phyloP scores from a whole-genome alignment of 306 rosid species.

The Lagenaria siceraria region DNA sequence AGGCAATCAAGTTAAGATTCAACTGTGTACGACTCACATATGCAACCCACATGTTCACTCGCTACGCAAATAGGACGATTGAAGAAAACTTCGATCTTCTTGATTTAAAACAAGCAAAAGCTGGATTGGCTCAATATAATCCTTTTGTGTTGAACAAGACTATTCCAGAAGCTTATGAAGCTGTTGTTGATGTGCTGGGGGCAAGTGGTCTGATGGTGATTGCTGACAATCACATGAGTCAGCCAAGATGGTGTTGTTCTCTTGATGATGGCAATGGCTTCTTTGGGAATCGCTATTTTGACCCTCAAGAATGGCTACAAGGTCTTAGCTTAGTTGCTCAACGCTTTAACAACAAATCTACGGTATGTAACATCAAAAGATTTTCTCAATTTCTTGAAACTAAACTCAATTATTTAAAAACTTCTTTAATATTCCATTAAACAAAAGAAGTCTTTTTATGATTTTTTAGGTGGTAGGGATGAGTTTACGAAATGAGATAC shows the following conservation, averaged over 20 bases:
- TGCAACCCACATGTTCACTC: not conserved
- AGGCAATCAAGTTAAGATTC: not conserved
- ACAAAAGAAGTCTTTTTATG: not conserved
- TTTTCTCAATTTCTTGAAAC: not conserved
- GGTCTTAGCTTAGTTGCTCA: conserved; percentile 26
- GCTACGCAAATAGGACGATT: not conserved
- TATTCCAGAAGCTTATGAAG: conserved; percentile 20
- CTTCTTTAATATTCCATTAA: not conserved
- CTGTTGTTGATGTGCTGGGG: conserved; percentile 25
- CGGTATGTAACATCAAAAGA: conserved; percentile 4
- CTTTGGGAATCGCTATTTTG: conserved; percentile 31
- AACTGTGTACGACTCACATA: not conserved
- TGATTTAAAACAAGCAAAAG: not conserved
- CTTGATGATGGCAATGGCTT: conserved; percentile 45
- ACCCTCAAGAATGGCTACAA: conserved; percentile 8
- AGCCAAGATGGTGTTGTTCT: conserved; percentile 40
- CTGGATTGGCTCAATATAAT: not conserved
- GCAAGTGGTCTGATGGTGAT: conserved; percentile 26
- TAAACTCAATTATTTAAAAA: not conserved
- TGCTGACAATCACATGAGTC: conserved; percentile 44
- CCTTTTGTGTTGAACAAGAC: conserved; percentile 18
- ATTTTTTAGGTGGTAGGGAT: not conserved
- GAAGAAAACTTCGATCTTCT: not conserved
- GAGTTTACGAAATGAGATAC: not conserved
- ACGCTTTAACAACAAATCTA: conserved; percentile 11